phyloP scores from a whole-genome alignment of 1,284 basidiomycete species.

The Cryptococcus sp. region DNA sequence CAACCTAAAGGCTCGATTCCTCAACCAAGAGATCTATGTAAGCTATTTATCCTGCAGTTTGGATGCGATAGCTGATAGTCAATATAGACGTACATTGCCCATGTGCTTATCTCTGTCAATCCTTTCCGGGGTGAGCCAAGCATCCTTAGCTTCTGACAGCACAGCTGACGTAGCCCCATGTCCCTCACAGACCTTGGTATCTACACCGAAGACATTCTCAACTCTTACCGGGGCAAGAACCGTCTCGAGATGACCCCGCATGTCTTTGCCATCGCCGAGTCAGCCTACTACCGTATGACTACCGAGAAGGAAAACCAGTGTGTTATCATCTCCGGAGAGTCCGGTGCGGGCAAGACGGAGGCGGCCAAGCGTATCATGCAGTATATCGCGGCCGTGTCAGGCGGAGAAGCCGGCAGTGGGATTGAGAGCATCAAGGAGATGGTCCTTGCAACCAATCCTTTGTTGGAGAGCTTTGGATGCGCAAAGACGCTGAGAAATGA shows the following conservation, averaged over 20 bases:
- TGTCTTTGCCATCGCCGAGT: constrained; percentile 96
- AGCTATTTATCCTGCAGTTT: constrained; percentile 16
- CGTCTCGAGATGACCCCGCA: constrained; percentile 96
- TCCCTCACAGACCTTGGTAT: constrained; percentile 77
- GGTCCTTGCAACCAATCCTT: constrained; percentile 98
- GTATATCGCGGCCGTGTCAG: constrained; percentile 94
- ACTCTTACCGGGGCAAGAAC: constrained; percentile 94
- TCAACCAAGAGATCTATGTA: constrained; percentile 88
- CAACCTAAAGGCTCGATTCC: constrained; percentile 94
- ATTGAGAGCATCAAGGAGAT: constrained; percentile 99
- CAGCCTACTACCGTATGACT: constrained; percentile 98
- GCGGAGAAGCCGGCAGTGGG: constrained; percentile 58
- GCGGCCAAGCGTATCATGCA: constrained; percentile 99
- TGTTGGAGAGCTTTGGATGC: constrained; percentile 97
- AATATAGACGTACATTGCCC: constrained; percentile 86
- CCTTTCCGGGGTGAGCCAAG: constrained; percentile 76
- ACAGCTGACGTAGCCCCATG: no score
- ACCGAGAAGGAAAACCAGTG: constrained; percentile 99
- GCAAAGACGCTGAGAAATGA: constrained; percentile 99
- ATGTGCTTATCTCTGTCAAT: constrained; percentile 97
- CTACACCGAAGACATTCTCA: constrained; percentile 83
- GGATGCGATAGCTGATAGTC: background rate
- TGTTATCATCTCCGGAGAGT: constrained; percentile 99
- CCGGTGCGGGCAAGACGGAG: constrained; percentile 95
- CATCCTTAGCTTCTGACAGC: background rate